phyloP scores from a whole-genome alignment of 192 early-diverging fungal genomes.

The Mortierella claussenii region DNA sequence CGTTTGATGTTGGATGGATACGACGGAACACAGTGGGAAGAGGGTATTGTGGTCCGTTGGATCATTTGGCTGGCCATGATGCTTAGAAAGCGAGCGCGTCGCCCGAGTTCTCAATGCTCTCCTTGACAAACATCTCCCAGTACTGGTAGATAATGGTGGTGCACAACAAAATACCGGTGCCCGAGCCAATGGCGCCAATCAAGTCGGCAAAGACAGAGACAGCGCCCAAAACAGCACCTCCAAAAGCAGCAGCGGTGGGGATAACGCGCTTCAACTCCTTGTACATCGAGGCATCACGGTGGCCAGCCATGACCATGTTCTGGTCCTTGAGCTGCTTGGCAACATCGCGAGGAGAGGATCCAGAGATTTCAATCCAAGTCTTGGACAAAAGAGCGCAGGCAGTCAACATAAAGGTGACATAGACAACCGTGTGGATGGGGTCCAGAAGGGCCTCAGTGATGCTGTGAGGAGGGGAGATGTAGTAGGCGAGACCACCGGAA shows the following conservation, averaged over 20 bases:
- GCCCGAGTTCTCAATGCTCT: constrained; percentile 74
- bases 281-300: constrained; percentile 97
- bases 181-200: constrained; percentile 97
- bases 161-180: constrained; percentile 98
- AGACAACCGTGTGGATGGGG: constrained; percentile 95
- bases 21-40: no score
- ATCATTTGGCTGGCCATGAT: no score
- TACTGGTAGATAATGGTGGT: constrained; percentile 99
- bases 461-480: constrained; percentile 95
- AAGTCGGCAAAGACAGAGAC: constrained; percentile 97
- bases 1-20: no score
- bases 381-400: constrained; percentile 97
- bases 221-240: constrained; percentile 96
- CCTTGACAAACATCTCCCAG: constrained; percentile 98
- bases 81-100: constrained; percentile 49
- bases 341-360: constrained; percentile 97
- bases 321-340: constrained; percentile 98
- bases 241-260: constrained; percentile 96
- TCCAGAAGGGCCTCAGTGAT: constrained; percentile 86
- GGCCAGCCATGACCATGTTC: constrained; percentile 92
- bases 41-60: no score
- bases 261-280: constrained; percentile 99
- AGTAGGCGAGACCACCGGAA: constrained; percentile 94
- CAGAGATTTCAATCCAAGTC: constrained; percentile 99
- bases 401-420: constrained; percentile 93